These are phyloP conservation scores for Andrographis paniculata DNA, from an alignment of 305 asterid genomes.

Conservation along the genomic window DNA sequence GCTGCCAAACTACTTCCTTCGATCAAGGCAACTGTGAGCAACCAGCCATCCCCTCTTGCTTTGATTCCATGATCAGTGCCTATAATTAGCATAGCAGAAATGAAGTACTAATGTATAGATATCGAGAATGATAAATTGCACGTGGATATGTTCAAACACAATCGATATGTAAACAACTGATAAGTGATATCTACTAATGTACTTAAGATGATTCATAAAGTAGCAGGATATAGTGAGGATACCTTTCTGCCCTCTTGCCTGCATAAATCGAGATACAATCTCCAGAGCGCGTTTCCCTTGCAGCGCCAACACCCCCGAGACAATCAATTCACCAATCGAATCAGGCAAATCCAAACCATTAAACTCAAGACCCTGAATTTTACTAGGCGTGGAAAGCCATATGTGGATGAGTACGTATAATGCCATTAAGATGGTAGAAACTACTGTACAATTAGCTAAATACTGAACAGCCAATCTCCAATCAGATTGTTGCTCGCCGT, in stretches of 20 bases:
- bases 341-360: constrained; percentile 94
- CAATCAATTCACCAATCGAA: constrained; percentile 82
- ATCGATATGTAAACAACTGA: too few relatives aligned
- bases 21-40: constrained; percentile 88
- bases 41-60: constrained; percentile 96
- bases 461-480: constrained; percentile 81
- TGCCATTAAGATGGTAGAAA: constrained; percentile 54
- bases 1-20: constrained; percentile 86
- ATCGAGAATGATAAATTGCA: too few relatives aligned
- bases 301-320: constrained; percentile 72
- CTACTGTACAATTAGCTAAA: constrained; percentile 75
- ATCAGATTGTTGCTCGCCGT: constrained; percentile 68
- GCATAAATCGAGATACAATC: constrained; percentile 83
- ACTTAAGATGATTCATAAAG: constrained; percentile 7
- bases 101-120: background rate
- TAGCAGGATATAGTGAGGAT: constrained; percentile 10
- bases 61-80: constrained; percentile 91
- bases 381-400: constrained; percentile 59
- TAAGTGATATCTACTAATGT: background rate
- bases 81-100: constrained; percentile 24
- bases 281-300: constrained; percentile 81
- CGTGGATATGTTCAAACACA: too few relatives aligned
- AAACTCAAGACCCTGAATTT: constrained; percentile 90
- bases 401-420: constrained; percentile 65
- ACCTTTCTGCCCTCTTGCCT: constrained; percentile 84